A percentile compares a stretch with the other conserved stretches of the same genome.
phyloP scores from a whole-genome alignment of 768 basidiomycete genomes.

The Boletus eberwhitei region DNA sequence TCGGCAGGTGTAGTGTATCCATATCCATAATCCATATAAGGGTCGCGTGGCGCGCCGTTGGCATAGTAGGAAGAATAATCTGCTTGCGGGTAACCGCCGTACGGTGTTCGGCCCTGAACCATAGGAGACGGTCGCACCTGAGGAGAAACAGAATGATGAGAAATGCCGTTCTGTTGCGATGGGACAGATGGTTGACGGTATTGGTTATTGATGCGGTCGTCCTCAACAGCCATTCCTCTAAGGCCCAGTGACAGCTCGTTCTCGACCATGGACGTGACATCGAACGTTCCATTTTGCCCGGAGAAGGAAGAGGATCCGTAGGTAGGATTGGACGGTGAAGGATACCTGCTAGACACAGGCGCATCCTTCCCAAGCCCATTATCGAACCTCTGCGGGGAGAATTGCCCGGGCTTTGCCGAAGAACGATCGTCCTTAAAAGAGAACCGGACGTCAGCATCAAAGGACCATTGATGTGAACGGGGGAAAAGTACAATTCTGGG shows the following conservation, averaged over 20 bases:
- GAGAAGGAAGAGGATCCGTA: conserved; percentile 33
- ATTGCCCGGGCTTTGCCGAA: conserved; percentile 45
- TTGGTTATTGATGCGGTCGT: conserved; percentile 41
- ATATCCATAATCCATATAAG: conserved; percentile 55
- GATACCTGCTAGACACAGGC: conserved; percentile 38
- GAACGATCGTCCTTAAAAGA: conserved; percentile 45
- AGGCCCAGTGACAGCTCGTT: conserved; percentile 55
- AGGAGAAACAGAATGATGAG: conserved; percentile 31
- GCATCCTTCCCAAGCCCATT: conserved; percentile 41
- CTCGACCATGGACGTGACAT: conserved; percentile 43
- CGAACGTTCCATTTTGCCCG: conserved; percentile 34
- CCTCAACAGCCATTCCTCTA: conserved; percentile 60
- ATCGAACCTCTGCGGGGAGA: conserved; percentile 56
- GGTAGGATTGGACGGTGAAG: conserved; percentile 44
- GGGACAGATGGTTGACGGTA: conserved; percentile 37
- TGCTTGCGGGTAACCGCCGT: conserved; percentile 47
- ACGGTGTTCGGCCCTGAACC: conserved; percentile 46
- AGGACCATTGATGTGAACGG: conserved; percentile 4
- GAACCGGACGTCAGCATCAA: conserved; percentile 15
- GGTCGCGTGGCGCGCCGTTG: conserved; percentile 46
- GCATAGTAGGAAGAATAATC: conserved; percentile 63
- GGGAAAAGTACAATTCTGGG: conserved; percentile 37
- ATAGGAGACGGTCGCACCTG: conserved; percentile 43
- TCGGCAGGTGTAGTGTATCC: conserved; percentile 51
- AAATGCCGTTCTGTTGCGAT: conserved; percentile 29